Base-by-base conservation (phyloP, 371 early-diverging fungal genomes). In the Furculomyces boomerangus region DNA sequence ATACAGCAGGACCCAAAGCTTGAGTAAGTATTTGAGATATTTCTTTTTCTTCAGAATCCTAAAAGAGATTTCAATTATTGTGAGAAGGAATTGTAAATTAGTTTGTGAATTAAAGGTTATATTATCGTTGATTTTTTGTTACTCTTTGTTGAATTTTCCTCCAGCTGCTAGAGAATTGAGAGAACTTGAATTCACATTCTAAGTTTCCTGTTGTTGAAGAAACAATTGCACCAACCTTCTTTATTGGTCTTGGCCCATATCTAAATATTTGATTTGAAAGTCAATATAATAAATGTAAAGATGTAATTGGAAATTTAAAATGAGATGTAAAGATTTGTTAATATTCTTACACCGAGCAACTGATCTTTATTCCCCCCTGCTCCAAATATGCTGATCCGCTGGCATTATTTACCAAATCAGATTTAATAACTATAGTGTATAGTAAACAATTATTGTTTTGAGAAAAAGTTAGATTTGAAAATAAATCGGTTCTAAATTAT, bases 301-400 rank as follows among this genome's bases (percentile, higher is more conserved):
- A 28, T 37, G 24, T 39, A 27, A 52, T 52, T 52, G 3, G 25
- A 16, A 24, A 22, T 41, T 35, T 22, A n/a, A 28, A 10, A 39
- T 24, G 26, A 2, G 22, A 27, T 46, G 18, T 32, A 47, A 16
- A 40, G 25, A n/a, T 37, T 14, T 53, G 50, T 28, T 59, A 58
- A 3, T 58, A 54, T 14, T 63, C 80, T 56, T 85, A 91, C 78
- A 94, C 88, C 39, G 88, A 88, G 67, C 92, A 90, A 26, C 84
- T 80, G 30, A 91, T 70, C 60, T 92, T 91, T 57, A 88, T 78
- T 29, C 81, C 79, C 40, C 83, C 88, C 39, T 82, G 61, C 68
- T 94, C 95, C 55, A 86, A 75, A 56, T 84, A 92, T 16, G 93
- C 90, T 5, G 91, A 90, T 8, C 95, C 95, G 43, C 80, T 88